A percentile compares a stretch with the other conserved stretches of the same genome.
Evolutionary conservation across 2,329 filamentous ascomycete species (phyloP).

Genomic region (Alternaria burnsii): DNA sequence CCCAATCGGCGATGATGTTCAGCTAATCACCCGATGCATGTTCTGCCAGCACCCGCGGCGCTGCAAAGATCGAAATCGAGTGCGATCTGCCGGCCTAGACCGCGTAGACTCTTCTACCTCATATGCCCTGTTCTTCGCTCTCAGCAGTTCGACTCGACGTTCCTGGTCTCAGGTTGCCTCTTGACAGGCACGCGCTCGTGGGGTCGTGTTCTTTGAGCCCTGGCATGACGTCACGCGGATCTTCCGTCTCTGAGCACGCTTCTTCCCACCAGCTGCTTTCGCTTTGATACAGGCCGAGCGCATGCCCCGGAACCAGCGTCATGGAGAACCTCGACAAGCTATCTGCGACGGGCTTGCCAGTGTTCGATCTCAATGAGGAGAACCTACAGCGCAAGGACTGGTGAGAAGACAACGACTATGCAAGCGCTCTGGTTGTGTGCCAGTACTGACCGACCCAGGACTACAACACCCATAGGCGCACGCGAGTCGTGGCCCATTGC

Average conservation of each 20-base stretch:
- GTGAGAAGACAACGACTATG: constrained; percentile 19
- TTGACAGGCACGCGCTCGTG: constrained; percentile 10
- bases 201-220: constrained; percentile 5
- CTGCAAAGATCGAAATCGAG: constrained; percentile 4
- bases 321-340: constrained; percentile 43
- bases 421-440: not conserved
- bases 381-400: constrained; percentile 39
- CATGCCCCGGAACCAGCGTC: constrained; percentile 7
- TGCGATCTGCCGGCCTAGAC: constrained; percentile 19
- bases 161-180: not conserved
- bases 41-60: constrained; percentile 6
- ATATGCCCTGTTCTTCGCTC: constrained; percentile 1
- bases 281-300: constrained; percentile 7
- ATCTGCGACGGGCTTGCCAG: constrained; percentile 38
- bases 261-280: constrained; percentile 13
- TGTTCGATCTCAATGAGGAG: constrained; percentile 45
- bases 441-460: constrained; percentile 27
- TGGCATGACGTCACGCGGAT: constrained; percentile 19
- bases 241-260: constrained; percentile 9
- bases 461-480: constrained; percentile 42
- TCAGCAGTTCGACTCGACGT: constrained; percentile 1
- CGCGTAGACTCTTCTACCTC: constrained; percentile 7
- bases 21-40: constrained; percentile 9
- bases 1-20: constrained; percentile 15
- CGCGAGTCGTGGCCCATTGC: constrained; percentile 48